phyloP scores from a whole-genome alignment of 2,329 filamentous ascomycete genomes.

The Pestalotiopsis sp. region DNA sequence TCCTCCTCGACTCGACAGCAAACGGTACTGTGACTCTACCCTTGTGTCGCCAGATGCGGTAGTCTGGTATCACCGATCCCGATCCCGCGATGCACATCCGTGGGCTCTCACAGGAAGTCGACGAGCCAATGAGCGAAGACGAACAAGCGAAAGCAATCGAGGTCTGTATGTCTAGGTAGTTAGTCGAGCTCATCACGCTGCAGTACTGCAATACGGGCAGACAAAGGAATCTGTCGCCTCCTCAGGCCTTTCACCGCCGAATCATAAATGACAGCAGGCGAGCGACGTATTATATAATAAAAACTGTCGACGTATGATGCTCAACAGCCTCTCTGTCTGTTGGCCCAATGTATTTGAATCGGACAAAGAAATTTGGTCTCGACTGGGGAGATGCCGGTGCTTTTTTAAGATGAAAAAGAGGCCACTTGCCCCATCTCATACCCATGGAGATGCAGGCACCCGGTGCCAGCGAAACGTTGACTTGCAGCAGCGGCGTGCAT shows the following conservation, averaged over 20 bases:
- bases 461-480: not conserved
- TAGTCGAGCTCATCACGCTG: not conserved
- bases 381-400: not conserved
- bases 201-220: not conserved
- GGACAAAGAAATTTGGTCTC: not conserved
- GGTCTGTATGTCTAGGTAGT: not conserved
- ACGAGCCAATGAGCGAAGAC: not conserved
- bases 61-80: not conserved
- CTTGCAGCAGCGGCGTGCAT: not conserved
- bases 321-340: not conserved
- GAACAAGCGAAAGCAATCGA: not conserved
- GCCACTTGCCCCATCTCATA: too few relatives aligned
- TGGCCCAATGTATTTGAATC: not conserved
- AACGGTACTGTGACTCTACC: not conserved
- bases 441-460: not conserved
- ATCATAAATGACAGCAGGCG: not conserved
- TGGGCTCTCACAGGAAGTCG: not conserved
- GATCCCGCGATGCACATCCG: not conserved
- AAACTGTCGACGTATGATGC: not conserved
- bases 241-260: not conserved
- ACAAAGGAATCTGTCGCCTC: not conserved
- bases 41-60: not conserved
- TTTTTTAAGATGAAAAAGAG: not conserved
- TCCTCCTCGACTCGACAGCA: not conserved
- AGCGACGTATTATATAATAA: not conserved